A percentile compares a stretch with the other conserved stretches of the same genome.
These are phyloP conservation scores for Aspergillus pseudoglaucus DNA, from an alignment of 2,329 filamentous ascomycete genomes.

Conservation along the genomic window DNA sequence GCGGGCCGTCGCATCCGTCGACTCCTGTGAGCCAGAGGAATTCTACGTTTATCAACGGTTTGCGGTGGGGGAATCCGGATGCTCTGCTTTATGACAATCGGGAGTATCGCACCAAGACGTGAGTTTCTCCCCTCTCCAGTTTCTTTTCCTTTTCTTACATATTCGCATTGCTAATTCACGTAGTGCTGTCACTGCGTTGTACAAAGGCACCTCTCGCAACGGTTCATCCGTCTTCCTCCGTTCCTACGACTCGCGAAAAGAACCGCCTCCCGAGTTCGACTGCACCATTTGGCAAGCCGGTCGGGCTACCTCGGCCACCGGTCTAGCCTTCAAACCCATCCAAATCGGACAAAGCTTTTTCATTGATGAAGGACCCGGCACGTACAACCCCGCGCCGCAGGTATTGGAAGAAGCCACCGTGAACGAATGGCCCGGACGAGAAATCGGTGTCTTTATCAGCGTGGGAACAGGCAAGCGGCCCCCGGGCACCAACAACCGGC, in stretches of 20 bases:
- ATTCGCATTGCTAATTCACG: conserved; percentile 9
- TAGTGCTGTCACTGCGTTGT: conserved; percentile 84
- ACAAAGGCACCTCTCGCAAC: conserved; percentile 69
- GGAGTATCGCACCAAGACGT: conserved; percentile 86
- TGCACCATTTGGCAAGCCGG: conserved; percentile 97
- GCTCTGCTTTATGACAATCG: conserved; percentile 81
- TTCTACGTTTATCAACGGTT: conserved; percentile 38
- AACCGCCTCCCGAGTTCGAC: conserved; percentile 83
- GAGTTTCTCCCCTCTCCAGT: conserved; percentile 36
- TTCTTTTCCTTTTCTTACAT: not conserved
- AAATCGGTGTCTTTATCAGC: conserved; percentile 86
- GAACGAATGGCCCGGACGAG: conserved; percentile 92
- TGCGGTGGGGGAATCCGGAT: conserved; percentile 71
- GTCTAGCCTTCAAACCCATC: conserved; percentile 91
- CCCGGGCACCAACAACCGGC: conserved; percentile 60
- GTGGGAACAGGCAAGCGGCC: conserved; percentile 88
- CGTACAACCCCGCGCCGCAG: conserved; percentile 82
- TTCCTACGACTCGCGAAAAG: conserved; percentile 91
- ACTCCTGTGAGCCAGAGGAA: conserved; percentile 51
- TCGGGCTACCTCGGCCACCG: conserved; percentile 84
- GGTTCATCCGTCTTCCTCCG: conserved; percentile 68
- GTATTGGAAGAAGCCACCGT: conserved; percentile 82
- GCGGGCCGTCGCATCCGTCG: conserved; percentile 58
- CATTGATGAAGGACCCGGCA: conserved; percentile 84
- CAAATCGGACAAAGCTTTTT: conserved; percentile 90